Base-by-base conservation (phyloP, 345 rosid species). In the Clarkia xantiana region DNA sequence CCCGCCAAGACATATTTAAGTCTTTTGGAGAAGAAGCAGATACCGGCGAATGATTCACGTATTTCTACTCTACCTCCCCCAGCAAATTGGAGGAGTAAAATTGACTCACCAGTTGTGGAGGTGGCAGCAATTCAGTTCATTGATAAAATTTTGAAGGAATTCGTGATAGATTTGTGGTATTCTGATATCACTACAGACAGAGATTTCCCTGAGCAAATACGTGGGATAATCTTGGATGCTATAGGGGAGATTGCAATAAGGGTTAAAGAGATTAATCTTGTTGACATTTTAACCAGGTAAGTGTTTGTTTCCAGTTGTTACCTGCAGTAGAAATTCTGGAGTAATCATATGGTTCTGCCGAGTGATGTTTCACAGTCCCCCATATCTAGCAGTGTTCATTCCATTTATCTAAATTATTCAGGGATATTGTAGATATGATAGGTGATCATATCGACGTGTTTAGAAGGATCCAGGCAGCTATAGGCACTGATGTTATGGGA, bases 401-500 rank as follows among this genome's bases (percentile, higher is more conserved):
- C 8, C 59, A 40, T 17, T 20, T 50, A 12, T 56, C 20, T 71
- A 14, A 45, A 47, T 62, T 45, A 58, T 80, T 63, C 94, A 87
- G 99, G 88, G 97, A 93, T 71, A 66, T 82, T 65, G 71, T 93
- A 61, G 91, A 93, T 75, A 65, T 93, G 62, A 55, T 93, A 60
- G 94, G 97, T 39, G 82, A 87, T 62, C 95, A 93, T 67, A 67
- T 93, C 62, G 99, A 84, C 50, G 87, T 62, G 25, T 93, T 87
- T 67, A 78, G 99, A 77, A 72, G 94, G 74, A 84, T 82, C 68
- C 97, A 82, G 56, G 81, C 88, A 42, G 79, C 80, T 19, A 84
- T 87, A 47, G 95, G 99, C 57, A 73, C 66, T 55, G 95, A 93
- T 60, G 89, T 93, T 51, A 87, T 87, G 97, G 72, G 69, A 60